Base-by-base conservation (phyloP, 805 yeast genomes). In the Isabelozyma pseudorhagii region DNA sequence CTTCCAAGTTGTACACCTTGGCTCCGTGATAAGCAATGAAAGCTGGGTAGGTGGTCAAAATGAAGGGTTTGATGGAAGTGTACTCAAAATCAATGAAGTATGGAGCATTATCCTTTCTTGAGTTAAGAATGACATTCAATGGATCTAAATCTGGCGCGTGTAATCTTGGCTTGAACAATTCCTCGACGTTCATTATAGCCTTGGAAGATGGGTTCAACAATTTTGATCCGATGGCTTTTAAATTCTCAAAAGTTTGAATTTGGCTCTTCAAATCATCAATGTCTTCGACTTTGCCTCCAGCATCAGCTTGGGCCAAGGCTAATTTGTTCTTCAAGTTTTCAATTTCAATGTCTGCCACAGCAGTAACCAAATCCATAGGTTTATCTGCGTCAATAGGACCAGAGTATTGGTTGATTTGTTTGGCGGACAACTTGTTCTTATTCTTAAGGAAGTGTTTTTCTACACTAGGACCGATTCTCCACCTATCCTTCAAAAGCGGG, bases 391-490 rank as follows among this genome's bases (percentile, higher is more conserved):
- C 67, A 91, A 96, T 90, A 38, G 98, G 98, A 1, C 98, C 98
- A 47, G 82, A 71, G 46, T 68, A 73, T 49, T 77, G 70, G 47
- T 73, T 75, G 46, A 81, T 68, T 47, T 75, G 76, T 40, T 72
- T 75, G 38, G 76, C 75, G n/a, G 78, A 72, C 57, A 88, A 66
- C 42, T 75, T 69, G 39, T 69, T 68, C 63, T 84, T 85, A 55
- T 83, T 80, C 65, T 86, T 87, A 80, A 91, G 85, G 64, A 84
- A 88, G 11, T 82, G 79, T 56, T 87, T 79, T 67, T 93, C 97
- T 29, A 82, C 83, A 21, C 89, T 80, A n/a, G 96, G 94, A 6
- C 99, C 98, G 56, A 93, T 83, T 63, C 85, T 79, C 96, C 96
- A 92, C 71, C 96, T 81, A 53, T 80, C 77, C 47, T 73, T 71